Evolutionary conservation across 2,329 filamentous ascomycete species (phyloP), one percentile per base, ranked within the genome.

Genomic region (Trichoderma sp.): DNA sequence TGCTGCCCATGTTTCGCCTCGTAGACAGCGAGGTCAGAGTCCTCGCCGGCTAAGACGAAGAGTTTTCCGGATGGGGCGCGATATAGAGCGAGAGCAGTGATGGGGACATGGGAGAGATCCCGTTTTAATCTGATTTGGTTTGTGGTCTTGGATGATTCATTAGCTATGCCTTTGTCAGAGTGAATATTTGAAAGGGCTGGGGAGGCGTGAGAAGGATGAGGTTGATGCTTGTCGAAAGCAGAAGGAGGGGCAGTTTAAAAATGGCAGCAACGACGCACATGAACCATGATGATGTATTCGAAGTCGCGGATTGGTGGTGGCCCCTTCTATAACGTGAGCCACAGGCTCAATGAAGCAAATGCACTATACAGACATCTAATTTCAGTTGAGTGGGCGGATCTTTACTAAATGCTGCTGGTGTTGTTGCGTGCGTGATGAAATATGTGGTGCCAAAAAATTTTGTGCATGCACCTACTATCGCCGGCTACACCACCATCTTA

Each of bases 1-100:
- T 75, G 75, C 7, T 80, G 75, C 78, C 59, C 68, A 23, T 43
- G 55, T 17, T 75, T 76, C 8, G 81, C 76, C 71, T 86, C 81
- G 76, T 89, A 90, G 67, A 91, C 76, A 36, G 84, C 85, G 36
- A 92, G 80, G 73, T 85, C 83, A 9, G 85, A 85, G 72, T 91
- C 90, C 77, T 92, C 88, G 53, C 86, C 90, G 1, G 86, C 87
- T 32, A 92, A 81, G 28, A 91, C 78, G 66, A 86, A 85, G 23
- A 78, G 74, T 26, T 73, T 74, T 11, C 78, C 80, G 13, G 76
- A 74, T 3, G 72, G 66, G 28, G 76, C 74, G 4, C 78, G 78
- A 76, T 85, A 85, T 74, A 91, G 88, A 28, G 84, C 84, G 36
- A 91, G 81, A 3, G 88, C 88, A 26, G 90, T 91, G 71, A 92